Evolutionary conservation across 495 filamentous ascomycete species (phyloP).

Genomic region (Niebla homalea): DNA sequence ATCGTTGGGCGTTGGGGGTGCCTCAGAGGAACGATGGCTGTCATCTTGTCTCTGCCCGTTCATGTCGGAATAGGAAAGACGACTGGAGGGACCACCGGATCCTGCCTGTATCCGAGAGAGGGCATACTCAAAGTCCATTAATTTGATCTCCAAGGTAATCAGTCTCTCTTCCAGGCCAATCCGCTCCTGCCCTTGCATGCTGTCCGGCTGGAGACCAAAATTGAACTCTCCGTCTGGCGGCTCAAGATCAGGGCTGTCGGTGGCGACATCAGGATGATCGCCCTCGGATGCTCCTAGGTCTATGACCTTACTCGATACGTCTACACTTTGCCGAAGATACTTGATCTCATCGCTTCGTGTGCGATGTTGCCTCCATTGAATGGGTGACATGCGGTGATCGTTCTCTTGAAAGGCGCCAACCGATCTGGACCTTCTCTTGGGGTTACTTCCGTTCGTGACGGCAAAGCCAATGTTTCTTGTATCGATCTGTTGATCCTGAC

Average conservation of each 20-base stretch:
- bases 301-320: slow-evolving; percentile 3
- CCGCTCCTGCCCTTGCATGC: slow-evolving; percentile 34
- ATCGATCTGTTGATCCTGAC: slow-evolving; percentile 7
- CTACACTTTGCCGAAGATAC: slow-evolving; percentile 21
- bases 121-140: slow-evolving; percentile 43
- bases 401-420: slow-evolving; percentile 17
- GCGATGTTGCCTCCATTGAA: slow-evolving; percentile 24
- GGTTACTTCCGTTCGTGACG: slow-evolving; percentile 18
- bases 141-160: slow-evolving; percentile 39
- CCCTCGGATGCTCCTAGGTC: slow-evolving; percentile 1
- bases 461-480: slow-evolving; percentile 16
- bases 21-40: slow-evolving; percentile 6
- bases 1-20: slow-evolving; percentile 2
- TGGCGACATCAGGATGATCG: slow-evolving; percentile 14
- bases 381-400: slow-evolving; percentile 25
- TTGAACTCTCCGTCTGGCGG: slow-evolving; percentile 27
- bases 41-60: slow-evolving; percentile 1
- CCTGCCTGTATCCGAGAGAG: slow-evolving; percentile 37
- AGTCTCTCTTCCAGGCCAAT: slow-evolving; percentile 37
- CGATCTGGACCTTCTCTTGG: slow-evolving; percentile 25
- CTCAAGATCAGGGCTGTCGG: slow-evolving; percentile 21
- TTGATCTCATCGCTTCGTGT: slow-evolving; percentile 23
- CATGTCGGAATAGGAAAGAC: slow-evolving; percentile 3
- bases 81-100: slow-evolving; percentile 1
- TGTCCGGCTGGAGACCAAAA: slow-evolving; percentile 28